Base-by-base conservation (phyloP, 768 basidiomycete species). In the Trametes cinnabarina region DNA sequence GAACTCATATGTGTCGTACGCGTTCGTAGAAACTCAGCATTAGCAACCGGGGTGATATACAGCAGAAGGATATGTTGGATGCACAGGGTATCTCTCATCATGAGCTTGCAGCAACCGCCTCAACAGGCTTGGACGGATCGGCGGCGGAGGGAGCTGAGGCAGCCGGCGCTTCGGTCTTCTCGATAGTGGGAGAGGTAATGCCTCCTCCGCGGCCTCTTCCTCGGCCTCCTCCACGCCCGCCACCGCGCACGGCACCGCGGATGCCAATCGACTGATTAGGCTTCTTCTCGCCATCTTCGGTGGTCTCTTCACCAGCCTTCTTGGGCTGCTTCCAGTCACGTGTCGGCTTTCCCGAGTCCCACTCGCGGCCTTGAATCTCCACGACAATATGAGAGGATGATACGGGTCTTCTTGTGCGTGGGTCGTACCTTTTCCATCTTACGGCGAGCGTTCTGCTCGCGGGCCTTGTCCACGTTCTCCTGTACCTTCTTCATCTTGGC, bases 391-490 rank as follows among this genome's bases (percentile, higher is more conserved):
- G 19, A 41, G 28, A 4, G 22, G 12, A 39, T 20, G 32, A 25
- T 1, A 14, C 25, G 37, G 22, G 22, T 3, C 6, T 19, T 20
- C 40, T 14, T 15, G n/a, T 10, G 19, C 12, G 2, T 9, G 28
- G 11, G 5, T 20, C 51, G 30, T 43, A 68, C 68, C 62, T 87
- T 90, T n/a, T 88, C 88, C 80, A 92, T 77, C 75, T 93, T 93
- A 34, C 87, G 78, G 64, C 82, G 83, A 51, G 90, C 89, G 62
- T 88, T 90, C 74, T 88, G 83, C 66, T 90, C 88, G 26, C 90
- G 84, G 32, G 87, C 80, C 26, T 80, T 81, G 68, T 92, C 78
- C 57, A 92, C 76, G 32, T 77, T 77, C 59, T 85, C 82, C 71
- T 92, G 91, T 37, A 87, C 79, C 67, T 85, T 87, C 57, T 84